phyloP scores from a whole-genome alignment of 345 rosid genomes.

The Erucastrum elatum region DNA sequence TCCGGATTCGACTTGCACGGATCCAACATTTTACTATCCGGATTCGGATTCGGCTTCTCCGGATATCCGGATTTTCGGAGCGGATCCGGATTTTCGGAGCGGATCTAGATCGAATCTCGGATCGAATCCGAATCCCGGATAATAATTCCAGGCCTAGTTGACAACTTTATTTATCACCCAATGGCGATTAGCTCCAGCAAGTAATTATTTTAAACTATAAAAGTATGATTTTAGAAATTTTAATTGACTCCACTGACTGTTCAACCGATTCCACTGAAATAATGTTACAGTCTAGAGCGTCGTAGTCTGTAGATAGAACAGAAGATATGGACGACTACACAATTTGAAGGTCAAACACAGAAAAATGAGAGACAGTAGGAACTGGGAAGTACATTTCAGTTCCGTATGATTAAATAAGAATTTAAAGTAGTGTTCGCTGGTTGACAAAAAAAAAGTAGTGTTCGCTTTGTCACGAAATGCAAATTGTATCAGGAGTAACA shows the following conservation, averaged over 20 bases:
- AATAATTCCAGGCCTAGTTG: too few relatives aligned
- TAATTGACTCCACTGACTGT: neutral
- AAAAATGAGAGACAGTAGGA: neutral
- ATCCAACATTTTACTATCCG: too few relatives aligned
- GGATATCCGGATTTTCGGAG: too few relatives aligned
- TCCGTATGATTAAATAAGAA: constrained; percentile 14
- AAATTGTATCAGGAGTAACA: constrained; percentile 14
- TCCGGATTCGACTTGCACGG: too few relatives aligned
- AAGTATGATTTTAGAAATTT: neutral
- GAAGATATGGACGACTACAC: neutral
- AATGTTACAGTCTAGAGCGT: neutral
- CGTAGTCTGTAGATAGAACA: neutral
- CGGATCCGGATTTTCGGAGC: too few relatives aligned
- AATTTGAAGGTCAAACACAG: neutral
- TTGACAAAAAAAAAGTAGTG: neutral
- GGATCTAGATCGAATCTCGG: too few relatives aligned
- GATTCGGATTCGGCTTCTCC: too few relatives aligned
- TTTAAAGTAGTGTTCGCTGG: neutral
- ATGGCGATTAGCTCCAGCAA: neutral
- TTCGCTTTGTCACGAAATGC: constrained; percentile 1
- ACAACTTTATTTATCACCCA: neutral
- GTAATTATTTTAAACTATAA: neutral
- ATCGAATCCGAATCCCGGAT: too few relatives aligned
- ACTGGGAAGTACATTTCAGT: constrained; percentile 23
- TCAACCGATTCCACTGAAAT: neutral